A percentile compares a stretch with the other conserved stretches of the same genome.
phyloP scores from a whole-genome alignment of 495 filamentous ascomycete genomes.

The Aspergillus hancockii region DNA sequence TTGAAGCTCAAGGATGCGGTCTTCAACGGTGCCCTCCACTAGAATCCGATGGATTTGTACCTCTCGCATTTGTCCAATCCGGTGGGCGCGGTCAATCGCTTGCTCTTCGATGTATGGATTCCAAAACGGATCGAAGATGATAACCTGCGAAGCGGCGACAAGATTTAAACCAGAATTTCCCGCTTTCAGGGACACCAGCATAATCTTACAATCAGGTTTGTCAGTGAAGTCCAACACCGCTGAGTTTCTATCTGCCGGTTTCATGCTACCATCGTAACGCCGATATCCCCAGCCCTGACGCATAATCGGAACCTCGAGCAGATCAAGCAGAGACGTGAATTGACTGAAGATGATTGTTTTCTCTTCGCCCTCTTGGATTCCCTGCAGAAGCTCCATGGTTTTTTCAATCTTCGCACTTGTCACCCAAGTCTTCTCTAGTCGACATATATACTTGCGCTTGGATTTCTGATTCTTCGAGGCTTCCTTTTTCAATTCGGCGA shows the following conservation, averaged over 20 bases:
- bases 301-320: conserved; percentile 84
- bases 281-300: conserved; percentile 63
- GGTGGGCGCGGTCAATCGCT: conserved; percentile 89
- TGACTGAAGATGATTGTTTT: conserved; percentile 95
- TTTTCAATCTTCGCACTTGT: conserved; percentile 1
- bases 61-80: conserved; percentile 75
- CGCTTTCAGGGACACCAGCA: conserved; percentile 87
- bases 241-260: conserved; percentile 62
- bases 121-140: conserved; percentile 95
- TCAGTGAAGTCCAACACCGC: conserved; percentile 75
- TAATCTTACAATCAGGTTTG: conserved; percentile 63
- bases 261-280: conserved; percentile 90
- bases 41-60: conserved; percentile 83
- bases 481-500: conserved; percentile 68
- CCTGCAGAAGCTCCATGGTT: background rate
- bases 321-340: conserved; percentile 87
- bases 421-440: conserved; percentile 62
- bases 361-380: conserved; percentile 47
- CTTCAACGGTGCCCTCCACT: conserved; percentile 79
- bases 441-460: conserved; percentile 65
- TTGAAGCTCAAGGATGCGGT: conserved; percentile 85
- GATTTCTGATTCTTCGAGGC: conserved; percentile 60
- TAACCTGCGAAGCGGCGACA: conserved; percentile 80
- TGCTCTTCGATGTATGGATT: conserved; percentile 95
- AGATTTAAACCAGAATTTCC: conserved; percentile 93